phyloP scores from a whole-genome alignment of 1,139 yeast genomes.

The Sugiyamaella novakii region DNA sequence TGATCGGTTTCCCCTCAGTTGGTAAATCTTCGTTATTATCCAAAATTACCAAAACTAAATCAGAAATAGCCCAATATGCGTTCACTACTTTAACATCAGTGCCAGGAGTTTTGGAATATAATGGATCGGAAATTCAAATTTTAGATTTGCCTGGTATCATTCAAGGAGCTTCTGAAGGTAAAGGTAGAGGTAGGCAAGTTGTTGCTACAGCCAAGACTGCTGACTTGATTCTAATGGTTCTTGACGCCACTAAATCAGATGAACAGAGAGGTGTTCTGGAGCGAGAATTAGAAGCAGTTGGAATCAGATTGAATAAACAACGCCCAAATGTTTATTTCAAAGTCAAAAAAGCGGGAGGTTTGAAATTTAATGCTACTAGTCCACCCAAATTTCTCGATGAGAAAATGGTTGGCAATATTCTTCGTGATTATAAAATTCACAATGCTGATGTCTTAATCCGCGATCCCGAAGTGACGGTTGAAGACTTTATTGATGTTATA shows the following conservation, averaged over 20 bases:
- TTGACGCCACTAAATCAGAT: conserved; percentile 92
- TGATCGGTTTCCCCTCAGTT: conserved; percentile 96
- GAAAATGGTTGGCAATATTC: conserved; percentile 70
- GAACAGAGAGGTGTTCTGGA: conserved; percentile 88
- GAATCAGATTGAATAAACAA: conserved; percentile 79
- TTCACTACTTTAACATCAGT: conserved; percentile 96
- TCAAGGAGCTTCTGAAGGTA: conserved; percentile 95
- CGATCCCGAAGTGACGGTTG: conserved; percentile 87
- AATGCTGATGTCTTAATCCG: conserved; percentile 91
- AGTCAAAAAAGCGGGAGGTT: conserved; percentile 86
- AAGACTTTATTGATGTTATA: conserved; percentile 89
- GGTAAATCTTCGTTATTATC: conserved; percentile 91
- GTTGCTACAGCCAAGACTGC: conserved; percentile 96
- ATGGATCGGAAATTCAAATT: conserved; percentile 95
- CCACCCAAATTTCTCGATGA: conserved; percentile 86
- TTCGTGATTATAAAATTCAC: conserved; percentile 86
- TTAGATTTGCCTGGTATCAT: conserved; percentile 97
- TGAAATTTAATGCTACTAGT: conserved; percentile 74
- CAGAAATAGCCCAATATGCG: conserved; percentile 93
- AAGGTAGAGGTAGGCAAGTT: conserved; percentile 97
- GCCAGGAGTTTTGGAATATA: conserved; percentile 91
- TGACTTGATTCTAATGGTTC: conserved; percentile 86
- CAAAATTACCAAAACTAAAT: conserved; percentile 85
- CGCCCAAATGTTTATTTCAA: conserved; percentile 82
- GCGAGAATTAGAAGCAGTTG: conserved; percentile 89